phyloP scores from a whole-genome alignment of 192 early-diverging fungal genomes.

The Spizellomyces sp. region DNA sequence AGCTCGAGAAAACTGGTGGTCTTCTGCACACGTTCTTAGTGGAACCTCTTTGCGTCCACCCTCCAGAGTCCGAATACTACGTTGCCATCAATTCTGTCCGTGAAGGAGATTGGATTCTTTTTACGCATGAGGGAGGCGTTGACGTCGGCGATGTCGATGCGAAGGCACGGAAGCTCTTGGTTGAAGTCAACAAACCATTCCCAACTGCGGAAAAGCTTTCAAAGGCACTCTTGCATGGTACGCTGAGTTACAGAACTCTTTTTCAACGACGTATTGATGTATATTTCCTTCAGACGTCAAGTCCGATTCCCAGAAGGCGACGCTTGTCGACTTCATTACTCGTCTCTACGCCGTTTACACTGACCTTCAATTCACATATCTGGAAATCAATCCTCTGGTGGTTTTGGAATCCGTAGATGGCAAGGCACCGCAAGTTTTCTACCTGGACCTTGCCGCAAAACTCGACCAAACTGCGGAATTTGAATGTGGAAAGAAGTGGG shows the following conservation, averaged over 20 bases:
- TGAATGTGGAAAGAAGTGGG: conserved; percentile 95
- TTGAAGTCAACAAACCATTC: conserved; percentile 79
- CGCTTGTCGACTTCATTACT: conserved; percentile 87
- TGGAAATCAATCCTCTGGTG: conserved; percentile 99
- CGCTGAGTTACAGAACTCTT: neutral
- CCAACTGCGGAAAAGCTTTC: conserved; percentile 70
- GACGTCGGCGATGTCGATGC: conserved; percentile 99
- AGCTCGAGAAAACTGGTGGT: conserved; percentile 84
- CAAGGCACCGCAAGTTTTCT: conserved; percentile 70
- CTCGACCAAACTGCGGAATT: conserved; percentile 98
- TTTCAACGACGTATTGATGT: neutral
- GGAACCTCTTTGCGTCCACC: conserved; percentile 93
- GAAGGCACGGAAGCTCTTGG: conserved; percentile 85
- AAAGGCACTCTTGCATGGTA: conserved; percentile 41
- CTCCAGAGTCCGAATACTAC: conserved; percentile 92
- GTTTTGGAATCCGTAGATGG: conserved; percentile 73
- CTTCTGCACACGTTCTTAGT: conserved; percentile 92
- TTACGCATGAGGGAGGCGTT: conserved; percentile 98
- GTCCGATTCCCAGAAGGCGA: conserved; percentile 56
- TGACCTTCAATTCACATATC: conserved; percentile 97
- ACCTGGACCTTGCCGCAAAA: conserved; percentile 96
- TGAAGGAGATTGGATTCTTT: conserved; percentile 94
- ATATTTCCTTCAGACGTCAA: conserved; percentile 11
- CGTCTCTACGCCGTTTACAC: conserved; percentile 94
- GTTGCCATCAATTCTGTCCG: conserved; percentile 95